Conservation (phyloP, 768 basidiomycete species). For the Suillus decipiens region DNA sequence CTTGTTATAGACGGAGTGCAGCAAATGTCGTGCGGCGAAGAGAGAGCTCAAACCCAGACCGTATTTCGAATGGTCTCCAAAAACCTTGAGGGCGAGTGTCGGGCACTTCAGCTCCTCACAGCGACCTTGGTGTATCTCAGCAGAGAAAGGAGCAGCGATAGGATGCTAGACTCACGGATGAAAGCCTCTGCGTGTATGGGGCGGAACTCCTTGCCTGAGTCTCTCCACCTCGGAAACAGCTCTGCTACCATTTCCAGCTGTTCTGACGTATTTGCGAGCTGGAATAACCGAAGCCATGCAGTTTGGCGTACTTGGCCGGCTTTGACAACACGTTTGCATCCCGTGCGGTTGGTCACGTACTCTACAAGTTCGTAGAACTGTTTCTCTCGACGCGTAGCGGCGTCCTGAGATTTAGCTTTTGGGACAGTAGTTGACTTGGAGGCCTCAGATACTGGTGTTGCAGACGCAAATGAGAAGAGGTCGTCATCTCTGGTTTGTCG, state of each 20-base stretch:
- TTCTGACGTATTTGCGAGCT: conserved; percentile 49
- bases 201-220: conserved; percentile 41
- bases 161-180: conserved; percentile 47
- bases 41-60: conserved; percentile 50
- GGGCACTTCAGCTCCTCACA: conserved; percentile 60
- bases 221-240: conserved; percentile 53
- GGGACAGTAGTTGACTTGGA: not conserved
- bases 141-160: not conserved
- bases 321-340: conserved; percentile 29
- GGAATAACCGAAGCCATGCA: conserved; percentile 53
- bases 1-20: conserved; percentile 54
- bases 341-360: conserved; percentile 32
- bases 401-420: not conserved
- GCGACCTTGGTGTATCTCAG: conserved; percentile 45
- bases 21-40: conserved; percentile 52
- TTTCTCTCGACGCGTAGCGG: conserved; percentile 18
- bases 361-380: conserved; percentile 26
- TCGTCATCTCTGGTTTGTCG: conserved; percentile 17
- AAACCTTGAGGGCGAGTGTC: conserved; percentile 57
- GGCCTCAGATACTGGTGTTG: not conserved
- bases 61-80: conserved; percentile 64
- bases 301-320: conserved; percentile 42
- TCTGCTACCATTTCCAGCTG: conserved; percentile 49
- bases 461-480: conserved; percentile 17
- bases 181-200: conserved; percentile 47